Conservation (phyloP, 164 flowering plant genomes). For the Liquidambar formosana region DNA sequence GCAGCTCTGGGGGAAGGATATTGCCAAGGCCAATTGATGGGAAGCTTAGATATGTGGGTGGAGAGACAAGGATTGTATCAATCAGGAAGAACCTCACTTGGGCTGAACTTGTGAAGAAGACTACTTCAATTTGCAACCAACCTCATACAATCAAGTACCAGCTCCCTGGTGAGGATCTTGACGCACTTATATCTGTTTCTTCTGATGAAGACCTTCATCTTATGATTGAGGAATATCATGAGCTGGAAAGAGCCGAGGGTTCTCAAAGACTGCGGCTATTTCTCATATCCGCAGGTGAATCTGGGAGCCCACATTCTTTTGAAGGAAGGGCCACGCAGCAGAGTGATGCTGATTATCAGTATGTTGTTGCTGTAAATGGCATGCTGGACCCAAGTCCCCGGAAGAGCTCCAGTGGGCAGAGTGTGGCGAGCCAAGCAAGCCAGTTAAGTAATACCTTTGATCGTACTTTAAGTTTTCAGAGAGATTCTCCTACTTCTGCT, state of each 20-base stretch:
- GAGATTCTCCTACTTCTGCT: slow-evolving; percentile 33
- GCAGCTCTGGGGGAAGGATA: slow-evolving; percentile 89
- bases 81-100: slow-evolving; percentile 48
- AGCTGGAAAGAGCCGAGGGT: slow-evolving; percentile 48
- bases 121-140: slow-evolving; percentile 50
- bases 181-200: slow-evolving; percentile 81
- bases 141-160: slow-evolving; percentile 78
- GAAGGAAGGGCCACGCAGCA: slow-evolving; percentile 40
- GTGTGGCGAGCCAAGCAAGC: slow-evolving; percentile 36
- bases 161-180: slow-evolving; percentile 94
- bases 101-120: slow-evolving; percentile 59
- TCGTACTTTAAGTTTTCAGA: slow-evolving; percentile 27
- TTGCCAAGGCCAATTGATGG: slow-evolving; percentile 81
- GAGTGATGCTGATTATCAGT: slow-evolving; percentile 54
- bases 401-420: slow-evolving; percentile 50
- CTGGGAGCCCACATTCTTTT: slow-evolving; percentile 46
- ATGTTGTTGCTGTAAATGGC: slow-evolving; percentile 83
- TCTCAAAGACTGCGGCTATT: slow-evolving; percentile 65
- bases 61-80: slow-evolving; percentile 78
- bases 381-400: slow-evolving; percentile 43
- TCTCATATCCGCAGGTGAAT: slow-evolving; percentile 52
- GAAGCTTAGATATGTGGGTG: slow-evolving; percentile 88
- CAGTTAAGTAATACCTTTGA: slow-evolving; percentile 37
- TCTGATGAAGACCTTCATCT: slow-evolving; percentile 83
- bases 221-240: slow-evolving; percentile 82